Conservation (phyloP, 768 basidiomycete species). For the Suillus occidentalis region DNA sequence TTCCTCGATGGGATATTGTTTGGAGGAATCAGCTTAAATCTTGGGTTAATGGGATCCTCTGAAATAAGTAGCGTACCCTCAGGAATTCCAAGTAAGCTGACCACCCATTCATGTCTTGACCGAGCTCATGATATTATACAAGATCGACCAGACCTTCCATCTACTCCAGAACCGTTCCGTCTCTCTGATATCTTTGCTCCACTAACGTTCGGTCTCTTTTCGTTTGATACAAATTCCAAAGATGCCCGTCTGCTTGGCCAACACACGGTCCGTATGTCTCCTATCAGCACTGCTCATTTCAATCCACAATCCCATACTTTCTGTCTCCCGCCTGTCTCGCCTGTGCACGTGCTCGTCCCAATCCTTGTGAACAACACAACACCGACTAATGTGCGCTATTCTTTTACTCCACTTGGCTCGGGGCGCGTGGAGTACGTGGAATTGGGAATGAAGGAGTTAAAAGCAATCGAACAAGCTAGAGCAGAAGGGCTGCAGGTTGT, state of each 20-base stretch:
- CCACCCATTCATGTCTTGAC: background rate
- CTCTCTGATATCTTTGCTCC: slow-evolving; percentile 50
- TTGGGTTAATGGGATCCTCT: slow-evolving; percentile 29
- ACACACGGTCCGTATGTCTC: slow-evolving; percentile 90
- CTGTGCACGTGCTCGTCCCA: slow-evolving; percentile 67
- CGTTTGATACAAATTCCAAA: slow-evolving; percentile 35
- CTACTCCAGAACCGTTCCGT: slow-evolving; percentile 46
- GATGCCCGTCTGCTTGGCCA: slow-evolving; percentile 77
- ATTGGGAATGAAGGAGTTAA: slow-evolving; percentile 62
- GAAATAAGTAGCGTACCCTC: slow-evolving; percentile 12
- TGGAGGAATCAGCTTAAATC: slow-evolving; percentile 65
- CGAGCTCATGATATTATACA: slow-evolving; percentile 11
- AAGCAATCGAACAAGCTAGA: slow-evolving; percentile 61
- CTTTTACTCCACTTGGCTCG: slow-evolving; percentile 60
- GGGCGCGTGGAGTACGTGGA: slow-evolving; percentile 55
- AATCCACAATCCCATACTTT: slow-evolving; percentile 76
- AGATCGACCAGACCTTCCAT: slow-evolving; percentile 39
- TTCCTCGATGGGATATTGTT: slow-evolving; percentile 70
- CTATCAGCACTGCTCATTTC: slow-evolving; percentile 88
- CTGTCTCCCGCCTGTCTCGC: slow-evolving; percentile 60
- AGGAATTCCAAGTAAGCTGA: slow-evolving; percentile 31
- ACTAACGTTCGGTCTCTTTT: slow-evolving; percentile 51
- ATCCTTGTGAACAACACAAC: slow-evolving; percentile 88
- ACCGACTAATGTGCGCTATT: slow-evolving; percentile 70
- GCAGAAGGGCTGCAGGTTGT: slow-evolving; percentile 49